Conservation (phyloP, 345 rosid genomes). For the Linum usitatissimum region DNA sequence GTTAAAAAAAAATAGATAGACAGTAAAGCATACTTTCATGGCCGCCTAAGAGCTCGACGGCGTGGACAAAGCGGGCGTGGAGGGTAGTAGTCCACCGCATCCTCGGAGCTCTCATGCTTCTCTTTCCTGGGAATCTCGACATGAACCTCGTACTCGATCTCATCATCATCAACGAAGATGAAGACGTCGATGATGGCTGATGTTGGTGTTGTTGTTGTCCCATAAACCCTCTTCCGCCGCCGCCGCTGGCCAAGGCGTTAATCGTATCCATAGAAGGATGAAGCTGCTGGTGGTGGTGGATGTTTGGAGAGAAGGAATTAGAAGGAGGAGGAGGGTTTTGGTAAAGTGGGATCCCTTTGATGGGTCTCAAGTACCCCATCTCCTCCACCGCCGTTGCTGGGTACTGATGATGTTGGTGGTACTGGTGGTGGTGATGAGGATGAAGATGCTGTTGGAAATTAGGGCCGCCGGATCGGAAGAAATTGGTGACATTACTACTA, state of each 20-base stretch:
- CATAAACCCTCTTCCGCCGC: not conserved
- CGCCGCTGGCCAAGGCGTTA: conserved; percentile 10
- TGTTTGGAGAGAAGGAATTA: conserved; percentile 13
- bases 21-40: conserved; percentile 66
- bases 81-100: conserved; percentile 99
- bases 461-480: conserved; percentile 18
- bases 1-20: not conserved
- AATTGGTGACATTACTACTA: conserved; percentile 20
- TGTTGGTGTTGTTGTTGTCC: no score
- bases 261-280: conserved; percentile 25
- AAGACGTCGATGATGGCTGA: conserved; percentile 12
- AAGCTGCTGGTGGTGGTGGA: conserved; percentile 12
- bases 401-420: conserved; percentile 21
- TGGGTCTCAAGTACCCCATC: conserved; percentile 68
- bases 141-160: conserved; percentile 43
- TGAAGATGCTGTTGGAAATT: conserved; percentile 26
- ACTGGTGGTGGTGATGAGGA: conserved; percentile 21
- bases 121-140: conserved; percentile 55
- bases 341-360: conserved; percentile 76
- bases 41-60: conserved; percentile 97
- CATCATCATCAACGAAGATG: conserved; percentile 28
- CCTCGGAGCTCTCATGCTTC: conserved; percentile 60
- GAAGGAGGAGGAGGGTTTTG: conserved; percentile 38
- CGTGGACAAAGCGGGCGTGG: conserved; percentile 96
- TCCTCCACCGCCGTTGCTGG: conserved; percentile 36